phyloP scores from a whole-genome alignment of 2,329 filamentous ascomycete species.

The Verticillium albo-atrum region DNA sequence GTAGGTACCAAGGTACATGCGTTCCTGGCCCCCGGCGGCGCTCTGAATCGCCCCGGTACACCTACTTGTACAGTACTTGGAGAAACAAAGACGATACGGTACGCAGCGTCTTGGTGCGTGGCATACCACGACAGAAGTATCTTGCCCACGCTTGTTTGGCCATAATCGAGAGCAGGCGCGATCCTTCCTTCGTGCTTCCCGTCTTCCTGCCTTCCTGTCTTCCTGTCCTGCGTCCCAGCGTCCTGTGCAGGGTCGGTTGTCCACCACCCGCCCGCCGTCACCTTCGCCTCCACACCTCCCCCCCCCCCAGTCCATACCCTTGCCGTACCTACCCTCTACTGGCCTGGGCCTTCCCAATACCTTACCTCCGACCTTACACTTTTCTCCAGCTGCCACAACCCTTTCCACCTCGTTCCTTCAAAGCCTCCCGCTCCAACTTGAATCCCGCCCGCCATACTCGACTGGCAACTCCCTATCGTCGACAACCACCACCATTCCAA shows the following conservation, averaged over 20 bases:
- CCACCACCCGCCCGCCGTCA: neutral
- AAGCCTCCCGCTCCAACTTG: neutral
- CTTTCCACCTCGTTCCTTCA: neutral
- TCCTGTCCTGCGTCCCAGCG: too few species aligned
- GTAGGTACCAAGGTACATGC: neutral
- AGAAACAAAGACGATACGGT: neutral
- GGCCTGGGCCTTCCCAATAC: neutral
- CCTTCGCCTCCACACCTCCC: neutral
- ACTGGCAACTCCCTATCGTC: neutral
- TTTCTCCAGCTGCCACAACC: slow-evolving; percentile 3
- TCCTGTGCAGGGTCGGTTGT: neutral
- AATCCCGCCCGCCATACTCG: neutral
- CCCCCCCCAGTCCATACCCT: neutral
- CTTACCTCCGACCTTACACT: neutral
- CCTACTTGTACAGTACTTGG: neutral
- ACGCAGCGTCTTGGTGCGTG: neutral
- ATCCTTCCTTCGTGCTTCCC: neutral
- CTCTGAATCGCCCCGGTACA: neutral
- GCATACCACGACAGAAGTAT: neutral
- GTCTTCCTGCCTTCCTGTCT: too few species aligned
- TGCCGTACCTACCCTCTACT: neutral
- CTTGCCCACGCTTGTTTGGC: neutral
- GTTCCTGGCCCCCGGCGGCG: neutral
- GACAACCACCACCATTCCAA: neutral
- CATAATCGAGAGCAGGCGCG: neutral